Conservation (phyloP, 1,139 yeast genomes). For the Yamadazyma spencermartinsiae region DNA sequence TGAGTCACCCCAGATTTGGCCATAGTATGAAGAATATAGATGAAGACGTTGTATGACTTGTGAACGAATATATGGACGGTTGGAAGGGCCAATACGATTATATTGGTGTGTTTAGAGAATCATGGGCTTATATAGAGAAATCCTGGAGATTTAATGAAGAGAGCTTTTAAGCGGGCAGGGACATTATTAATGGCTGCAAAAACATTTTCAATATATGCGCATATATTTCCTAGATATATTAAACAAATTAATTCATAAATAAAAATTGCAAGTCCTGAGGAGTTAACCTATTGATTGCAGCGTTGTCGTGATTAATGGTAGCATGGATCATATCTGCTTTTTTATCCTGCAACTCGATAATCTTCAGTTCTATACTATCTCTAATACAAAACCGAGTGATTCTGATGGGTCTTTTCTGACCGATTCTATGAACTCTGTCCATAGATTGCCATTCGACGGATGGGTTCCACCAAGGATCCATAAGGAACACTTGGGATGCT, state of each 20-base stretch:
- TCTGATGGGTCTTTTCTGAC: constrained; percentile 92
- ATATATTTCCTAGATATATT: neutral
- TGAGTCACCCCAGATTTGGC: neutral
- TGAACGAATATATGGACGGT: too few relatives aligned
- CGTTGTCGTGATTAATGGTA: constrained; percentile 87
- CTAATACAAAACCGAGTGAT: constrained; percentile 91
- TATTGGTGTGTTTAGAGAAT: too few relatives aligned
- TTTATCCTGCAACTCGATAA: constrained; percentile 92
- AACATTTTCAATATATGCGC: neutral
- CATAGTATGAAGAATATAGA: neutral
- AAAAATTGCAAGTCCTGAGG: constrained; percentile 94
- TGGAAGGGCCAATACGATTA: too few relatives aligned
- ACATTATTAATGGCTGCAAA: constrained; percentile 3
- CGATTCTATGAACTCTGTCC: constrained; percentile 97
- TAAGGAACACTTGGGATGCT: constrained; percentile 90
- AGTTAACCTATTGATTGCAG: constrained; percentile 82
- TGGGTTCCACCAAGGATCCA: constrained; percentile 99
- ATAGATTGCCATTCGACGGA: constrained; percentile 98
- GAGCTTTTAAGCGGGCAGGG: too few relatives aligned
- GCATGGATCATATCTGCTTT: constrained; percentile 98
- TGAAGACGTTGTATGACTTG: neutral
- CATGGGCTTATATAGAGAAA: too few relatives aligned
- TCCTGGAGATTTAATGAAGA: neutral
- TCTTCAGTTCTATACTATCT: constrained; percentile 94
- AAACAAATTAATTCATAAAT: constrained; percentile 58